Base-by-base conservation (phyloP, 2,329 filamentous ascomycete species). In the Ophiocordyceps sinensis region DNA sequence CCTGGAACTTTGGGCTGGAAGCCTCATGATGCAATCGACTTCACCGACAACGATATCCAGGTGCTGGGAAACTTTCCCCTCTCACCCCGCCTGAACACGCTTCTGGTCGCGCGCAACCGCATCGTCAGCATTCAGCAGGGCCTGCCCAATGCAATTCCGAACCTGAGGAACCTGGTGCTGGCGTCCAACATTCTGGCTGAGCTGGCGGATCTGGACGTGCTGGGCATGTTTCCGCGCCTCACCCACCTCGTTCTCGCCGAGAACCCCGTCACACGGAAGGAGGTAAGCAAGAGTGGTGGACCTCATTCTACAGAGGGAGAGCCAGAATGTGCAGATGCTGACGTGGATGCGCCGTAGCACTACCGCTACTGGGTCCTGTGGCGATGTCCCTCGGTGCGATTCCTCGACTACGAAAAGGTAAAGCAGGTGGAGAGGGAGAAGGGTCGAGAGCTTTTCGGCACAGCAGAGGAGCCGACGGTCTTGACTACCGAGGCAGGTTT, bases 1-100 rank as follows among this genome's bases (percentile, higher is more conserved):
- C 23, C 23, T 9, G 9, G 23, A 26, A 5, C 5, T 5, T 26
- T 9, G 23, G 9, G 23, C 23, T 28, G 28, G 14, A 54, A 93
- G 85, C 85, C 88, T 53, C 87, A 93, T 74, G 91, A 96, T 69
- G 80, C 85, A 50, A 93, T 98, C 71, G 91, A 98, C 67, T 81
- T 98, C 55, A 96, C 91, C 63, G 91, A 98, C 71, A 98, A 98
- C 63, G 88, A 95, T 64, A 89, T 98, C 56, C 78, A 85, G 52
- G 71, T 82, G 39, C 75, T 98, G 48, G 82, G 80, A 49, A 95
- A 95, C 67, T 94, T 98, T 60, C 91, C 91, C 4, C 77, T 94
- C 39, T 89, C 84, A 42, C 88, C 86, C 37, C 83, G 91, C 51
- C 71, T 96, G 53, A 83, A 78, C 52, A 94, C 86, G 17, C 75